Base-by-base conservation (phyloP, 1,284 basidiomycete genomes). In the Cutaneotrichosporon curvatum region DNA sequence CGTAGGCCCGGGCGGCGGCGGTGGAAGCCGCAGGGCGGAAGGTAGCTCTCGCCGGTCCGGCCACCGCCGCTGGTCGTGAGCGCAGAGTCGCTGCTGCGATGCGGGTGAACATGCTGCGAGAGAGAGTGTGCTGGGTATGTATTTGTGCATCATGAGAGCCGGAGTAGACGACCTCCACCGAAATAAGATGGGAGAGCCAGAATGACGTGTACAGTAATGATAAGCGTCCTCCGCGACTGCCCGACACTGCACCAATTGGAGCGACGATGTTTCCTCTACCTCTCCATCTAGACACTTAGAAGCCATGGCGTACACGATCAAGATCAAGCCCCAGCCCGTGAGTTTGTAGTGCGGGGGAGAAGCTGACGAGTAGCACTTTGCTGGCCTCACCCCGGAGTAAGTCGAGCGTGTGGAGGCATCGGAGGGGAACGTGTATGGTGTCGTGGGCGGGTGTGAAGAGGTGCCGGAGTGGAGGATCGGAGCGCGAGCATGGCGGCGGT, bases 351-450 rank as follows among this genome's bases (percentile, higher is more conserved):
- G 22, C 3, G 7, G 2, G 9, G 8, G 31, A 19, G n/a, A 18
- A 11, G 33, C 33, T 40, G 33, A 25, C 41, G 28, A 15, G 21
- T 51, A 67, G 65, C 56, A 56, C 55, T 47, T 63, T 33, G 65
- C 46, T 37, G 49, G 60, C 42, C 40, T 64, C 50, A 60, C 56
- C 48, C 45, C 57, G 16, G 65, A 64, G 63, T 67, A 45, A 45
- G 63, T 58, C 25, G 15, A 35, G 4, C 14, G 22, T 16, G 18
- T 19, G 31, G 12, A 18, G 19, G n/a, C n/a, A n/a, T 20, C 12
- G 21, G 18, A 9, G 7, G 25, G 25, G 25, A 28, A 12, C 8
- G 12, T 7, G 25, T 7, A 28, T 28, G 25, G 25, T 28, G 25
- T 28, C 25, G 25, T 12, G 25, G 25, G 25, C 12, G 25, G n/a